Base-by-base conservation (phyloP, 1,284 basidiomycete species). In the Ustilago esculenta region DNA sequence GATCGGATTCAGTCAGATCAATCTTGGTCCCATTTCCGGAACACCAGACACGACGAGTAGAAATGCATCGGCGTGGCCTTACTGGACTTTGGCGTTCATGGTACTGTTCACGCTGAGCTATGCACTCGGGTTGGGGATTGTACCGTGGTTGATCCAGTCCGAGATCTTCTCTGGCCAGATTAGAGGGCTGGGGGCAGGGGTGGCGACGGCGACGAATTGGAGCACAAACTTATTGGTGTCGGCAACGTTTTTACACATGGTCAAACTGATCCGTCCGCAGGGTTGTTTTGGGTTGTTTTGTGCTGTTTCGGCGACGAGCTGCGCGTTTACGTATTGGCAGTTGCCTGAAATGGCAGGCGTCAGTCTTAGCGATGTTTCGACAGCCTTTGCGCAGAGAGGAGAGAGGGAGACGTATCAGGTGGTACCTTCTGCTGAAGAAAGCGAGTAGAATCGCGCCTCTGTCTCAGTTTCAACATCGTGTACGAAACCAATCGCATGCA, bases 131-230 rank as follows among this genome's bases (percentile, higher is more conserved):
- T 39, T 75, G 4, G 76, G 76, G 4, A 75, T 76, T 23, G 49
- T 78, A 0, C 76, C 76, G 0, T 79, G 76, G 76, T 55, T 79
- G 8, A 54, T 79, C 14, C 71, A 74, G 47, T 60, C 73, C 7
- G 76, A 79, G 29, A 63, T 73, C 36, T 75, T 78, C 15, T 56
- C 69, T 6, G 66, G 61, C 21, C 59, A 61, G 14, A 51, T 70
- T 2, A 47, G 73, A 12, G 60, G 72, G 1, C 5, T 74, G 1
- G 76, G 76, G 2, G 68, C 59, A 4, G 73, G 66, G 0, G 34
- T 76, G 23, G 68, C 76, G 3, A 74, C 69, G 4, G 73, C 74
- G 12, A 69, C 61, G 11, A 76, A 74, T 43, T 74, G 72, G 72
- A 58, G 46, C 9, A 60, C 72, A 2, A 74, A 74, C 25, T 37